A percentile compares a stretch with the other conserved stretches of the same genome.
Conservation (phyloP, 208 protist genomes). For the Crithidia fasciculata region DNA sequence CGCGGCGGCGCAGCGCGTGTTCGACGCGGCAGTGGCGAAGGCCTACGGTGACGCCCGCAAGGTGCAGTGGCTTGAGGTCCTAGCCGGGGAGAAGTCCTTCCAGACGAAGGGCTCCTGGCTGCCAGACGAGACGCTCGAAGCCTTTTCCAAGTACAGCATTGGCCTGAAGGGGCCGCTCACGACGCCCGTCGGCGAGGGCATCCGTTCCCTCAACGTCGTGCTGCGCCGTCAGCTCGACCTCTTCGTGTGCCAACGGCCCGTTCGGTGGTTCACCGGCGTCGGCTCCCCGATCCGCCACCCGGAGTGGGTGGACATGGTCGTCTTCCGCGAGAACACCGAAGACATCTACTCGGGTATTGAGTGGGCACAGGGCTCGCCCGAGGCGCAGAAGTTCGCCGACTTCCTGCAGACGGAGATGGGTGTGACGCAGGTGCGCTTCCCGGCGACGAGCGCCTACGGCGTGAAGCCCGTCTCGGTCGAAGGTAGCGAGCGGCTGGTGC, state of each 20-base stretch:
- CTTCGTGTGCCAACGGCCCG: constrained; percentile 56
- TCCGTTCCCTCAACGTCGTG: constrained; percentile 61
- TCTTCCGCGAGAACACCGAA: constrained; percentile 68
- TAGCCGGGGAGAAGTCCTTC: constrained; percentile 46
- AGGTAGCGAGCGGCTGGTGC: constrained; percentile 57
- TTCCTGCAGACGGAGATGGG: constrained; percentile 46
- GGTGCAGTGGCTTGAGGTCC: constrained; percentile 51
- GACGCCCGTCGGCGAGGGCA: constrained; percentile 55
- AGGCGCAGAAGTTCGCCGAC: constrained; percentile 33
- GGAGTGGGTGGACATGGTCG: constrained; percentile 61
- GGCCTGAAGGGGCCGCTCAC: constrained; percentile 51
- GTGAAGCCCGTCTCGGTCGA: constrained; percentile 57
- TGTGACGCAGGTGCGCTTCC: constrained; percentile 50
- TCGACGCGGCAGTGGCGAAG: constrained; percentile 48
- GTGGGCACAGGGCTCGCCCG: constrained; percentile 45
- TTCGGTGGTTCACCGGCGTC: constrained; percentile 54
- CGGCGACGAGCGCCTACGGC: constrained; percentile 42
- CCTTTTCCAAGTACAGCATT: constrained; percentile 38
- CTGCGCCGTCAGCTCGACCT: constrained; percentile 54
- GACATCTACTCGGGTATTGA: constrained; percentile 67
- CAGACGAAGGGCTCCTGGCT: constrained; percentile 29
- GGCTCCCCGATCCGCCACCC: constrained; percentile 47
- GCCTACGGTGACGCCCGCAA: constrained; percentile 39
- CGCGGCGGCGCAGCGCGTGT: constrained; percentile 30
- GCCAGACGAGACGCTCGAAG: constrained; percentile 45